Evolutionary conservation across 2,329 filamentous ascomycete species (phyloP).

Genomic region (Ophiostoma sp.): DNA sequence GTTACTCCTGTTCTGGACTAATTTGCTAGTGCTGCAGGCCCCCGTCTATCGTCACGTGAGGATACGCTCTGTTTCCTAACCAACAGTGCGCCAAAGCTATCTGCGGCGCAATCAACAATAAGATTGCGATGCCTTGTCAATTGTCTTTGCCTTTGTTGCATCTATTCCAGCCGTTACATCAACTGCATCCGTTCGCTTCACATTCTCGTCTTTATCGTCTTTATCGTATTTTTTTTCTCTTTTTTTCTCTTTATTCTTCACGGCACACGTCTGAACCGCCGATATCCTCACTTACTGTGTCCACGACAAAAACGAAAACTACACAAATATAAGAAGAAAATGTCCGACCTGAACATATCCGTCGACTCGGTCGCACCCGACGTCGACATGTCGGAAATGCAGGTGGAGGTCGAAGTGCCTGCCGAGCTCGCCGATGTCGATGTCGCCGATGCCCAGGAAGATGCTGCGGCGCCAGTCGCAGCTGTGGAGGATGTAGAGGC

Average conservation of each 20-base stretch:
- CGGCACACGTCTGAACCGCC: background rate
- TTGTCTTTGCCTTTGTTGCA: background rate
- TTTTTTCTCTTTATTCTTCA: background rate
- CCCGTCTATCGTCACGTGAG: background rate
- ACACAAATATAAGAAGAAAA: background rate
- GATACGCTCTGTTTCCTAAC: background rate
- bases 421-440: background rate
- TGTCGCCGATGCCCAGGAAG: background rate
- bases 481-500: constrained; percentile 24
- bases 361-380: constrained; percentile 9
- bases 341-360: background rate
- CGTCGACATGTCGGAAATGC: constrained; percentile 2
- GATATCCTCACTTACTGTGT: too few relatives aligned
- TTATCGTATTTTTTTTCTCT: too few relatives aligned
- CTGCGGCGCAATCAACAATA: too few relatives aligned
- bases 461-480: background rate
- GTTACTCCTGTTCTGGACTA: background rate
- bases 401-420: background rate
- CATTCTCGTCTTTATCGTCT: background rate
- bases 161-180: background rate
- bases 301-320: background rate
- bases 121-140: background rate
- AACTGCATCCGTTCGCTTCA: background rate
- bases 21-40: background rate
- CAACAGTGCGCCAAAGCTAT: too few relatives aligned